Evolutionary conservation across 495 filamentous ascomycete species (phyloP).

Genomic region (Schizothecium vesticola): DNA sequence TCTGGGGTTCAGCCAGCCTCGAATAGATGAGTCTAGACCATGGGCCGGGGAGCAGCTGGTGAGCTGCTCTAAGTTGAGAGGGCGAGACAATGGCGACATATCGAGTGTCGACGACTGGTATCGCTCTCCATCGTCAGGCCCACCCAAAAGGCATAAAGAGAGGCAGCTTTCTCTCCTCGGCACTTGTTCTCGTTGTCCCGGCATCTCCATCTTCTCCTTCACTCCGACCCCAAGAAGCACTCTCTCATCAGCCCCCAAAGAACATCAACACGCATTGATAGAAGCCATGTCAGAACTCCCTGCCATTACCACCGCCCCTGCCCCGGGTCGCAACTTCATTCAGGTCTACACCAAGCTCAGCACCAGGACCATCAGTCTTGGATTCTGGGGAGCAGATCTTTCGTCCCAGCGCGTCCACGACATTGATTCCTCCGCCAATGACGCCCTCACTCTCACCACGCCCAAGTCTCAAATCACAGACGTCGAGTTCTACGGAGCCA

Average conservation of each 20-base stretch:
- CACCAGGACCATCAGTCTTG: background rate
- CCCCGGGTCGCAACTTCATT: background rate
- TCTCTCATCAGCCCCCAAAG: background rate
- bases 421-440: background rate
- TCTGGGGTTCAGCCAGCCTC: background rate
- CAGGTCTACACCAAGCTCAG: background rate
- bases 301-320: background rate
- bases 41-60: background rate
- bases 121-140: background rate
- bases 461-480: background rate
- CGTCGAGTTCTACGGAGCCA: background rate
- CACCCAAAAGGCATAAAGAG: background rate
- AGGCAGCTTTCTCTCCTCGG: background rate
- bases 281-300: background rate
- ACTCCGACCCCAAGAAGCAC: background rate
- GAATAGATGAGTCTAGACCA: background rate
- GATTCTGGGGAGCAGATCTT: background rate
- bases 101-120: background rate
- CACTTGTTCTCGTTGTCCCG: background rate
- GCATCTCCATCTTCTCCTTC: background rate
- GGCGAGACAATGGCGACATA: background rate
- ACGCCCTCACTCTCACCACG: background rate
- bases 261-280: background rate
- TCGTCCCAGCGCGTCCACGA: background rate
- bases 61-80: background rate